phyloP scores from a whole-genome alignment of 805 yeast genomes.

The Candida alai region DNA sequence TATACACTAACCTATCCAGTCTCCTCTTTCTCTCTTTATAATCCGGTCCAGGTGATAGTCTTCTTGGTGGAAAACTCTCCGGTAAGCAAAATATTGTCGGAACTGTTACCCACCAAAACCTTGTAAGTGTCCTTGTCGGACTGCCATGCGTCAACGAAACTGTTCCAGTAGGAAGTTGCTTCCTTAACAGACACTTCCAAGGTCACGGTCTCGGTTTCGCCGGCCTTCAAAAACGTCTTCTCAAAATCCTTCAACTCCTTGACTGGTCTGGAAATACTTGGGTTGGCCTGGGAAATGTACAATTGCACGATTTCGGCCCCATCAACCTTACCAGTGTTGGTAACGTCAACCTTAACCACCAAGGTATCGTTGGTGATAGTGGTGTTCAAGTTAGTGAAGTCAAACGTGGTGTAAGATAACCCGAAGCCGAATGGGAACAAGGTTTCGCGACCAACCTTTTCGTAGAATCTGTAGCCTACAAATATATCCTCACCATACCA shows the following conservation, averaged over 20 bases:
- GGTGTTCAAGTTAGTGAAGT: conserved; percentile 34
- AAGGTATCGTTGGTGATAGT: conserved; percentile 20
- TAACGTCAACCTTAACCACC: conserved; percentile 36
- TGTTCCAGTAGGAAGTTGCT: conserved; percentile 54
- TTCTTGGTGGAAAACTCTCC: conserved; percentile 16
- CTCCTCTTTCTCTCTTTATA: too few relatives aligned
- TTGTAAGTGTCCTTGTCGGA: conserved; percentile 48
- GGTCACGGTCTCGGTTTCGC: conserved; percentile 35
- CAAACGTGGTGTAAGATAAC: conserved; percentile 54
- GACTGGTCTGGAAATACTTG: conserved; percentile 46
- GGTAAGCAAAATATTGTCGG: conserved; percentile 22
- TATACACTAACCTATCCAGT: too few relatives aligned
- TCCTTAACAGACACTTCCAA: conserved; percentile 44
- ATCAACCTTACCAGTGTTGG: conserved; percentile 44
- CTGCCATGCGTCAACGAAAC: conserved; percentile 46
- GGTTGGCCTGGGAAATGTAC: conserved; percentile 39
- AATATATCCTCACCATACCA: conserved; percentile 64
- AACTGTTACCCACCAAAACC: conserved; percentile 43
- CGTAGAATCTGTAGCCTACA: conserved; percentile 62
- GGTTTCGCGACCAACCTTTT: conserved; percentile 44
- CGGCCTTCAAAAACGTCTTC: conserved; percentile 45
- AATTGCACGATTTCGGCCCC: conserved; percentile 59
- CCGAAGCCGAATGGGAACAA: conserved; percentile 63
- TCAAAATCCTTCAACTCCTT: conserved; percentile 60
- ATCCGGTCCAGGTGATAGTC: conserved; percentile 10